phyloP scores from a whole-genome alignment of 495 filamentous ascomycete genomes.

The Platismatia glauca region DNA sequence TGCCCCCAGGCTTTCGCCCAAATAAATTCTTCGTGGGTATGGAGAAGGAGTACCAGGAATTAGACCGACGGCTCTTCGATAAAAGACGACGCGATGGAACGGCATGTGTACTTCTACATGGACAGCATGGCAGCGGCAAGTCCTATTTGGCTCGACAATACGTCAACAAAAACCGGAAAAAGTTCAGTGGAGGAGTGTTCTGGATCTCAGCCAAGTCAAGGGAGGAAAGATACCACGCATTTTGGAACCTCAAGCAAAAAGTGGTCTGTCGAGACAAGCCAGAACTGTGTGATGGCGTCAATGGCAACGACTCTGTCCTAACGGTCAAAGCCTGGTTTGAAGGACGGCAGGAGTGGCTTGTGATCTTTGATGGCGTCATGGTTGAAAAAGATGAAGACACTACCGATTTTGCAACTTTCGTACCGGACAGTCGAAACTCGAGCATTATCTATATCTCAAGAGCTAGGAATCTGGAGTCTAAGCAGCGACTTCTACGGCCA shows the following conservation, averaged over 20 bases:
- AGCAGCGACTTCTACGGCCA: conserved; percentile 65
- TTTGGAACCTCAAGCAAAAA: conserved; percentile 62
- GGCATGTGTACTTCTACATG: conserved; percentile 60
- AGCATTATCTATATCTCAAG: conserved; percentile 73
- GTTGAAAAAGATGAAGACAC: conserved; percentile 52
- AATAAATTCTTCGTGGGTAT: conserved; percentile 72
- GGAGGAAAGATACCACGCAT: conserved; percentile 56
- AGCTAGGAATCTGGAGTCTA: conserved; percentile 55
- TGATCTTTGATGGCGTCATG: conserved; percentile 67
- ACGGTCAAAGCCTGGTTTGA: conserved; percentile 66
- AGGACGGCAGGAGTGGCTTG: conserved; percentile 57
- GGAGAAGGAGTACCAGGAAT: conserved; percentile 54
- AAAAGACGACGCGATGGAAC: conserved; percentile 54
- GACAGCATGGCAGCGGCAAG: conserved; percentile 71
- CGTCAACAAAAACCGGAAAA: conserved; percentile 55
- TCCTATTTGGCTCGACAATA: conserved; percentile 77
- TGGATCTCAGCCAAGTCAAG: conserved; percentile 66
- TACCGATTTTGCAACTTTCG: conserved; percentile 51
- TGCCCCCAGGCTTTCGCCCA: conserved; percentile 66
- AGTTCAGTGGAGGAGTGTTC: conserved; percentile 69
- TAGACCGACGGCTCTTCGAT: conserved; percentile 61
- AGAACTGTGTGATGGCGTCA: conserved; percentile 21
- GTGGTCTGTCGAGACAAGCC: conserved; percentile 38
- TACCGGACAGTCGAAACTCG: conserved; percentile 59
- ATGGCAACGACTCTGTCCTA: conserved; percentile 39